Conservation (phyloP, 2,329 filamentous ascomycete species). For the Diaporthe citrichinensis region DNA sequence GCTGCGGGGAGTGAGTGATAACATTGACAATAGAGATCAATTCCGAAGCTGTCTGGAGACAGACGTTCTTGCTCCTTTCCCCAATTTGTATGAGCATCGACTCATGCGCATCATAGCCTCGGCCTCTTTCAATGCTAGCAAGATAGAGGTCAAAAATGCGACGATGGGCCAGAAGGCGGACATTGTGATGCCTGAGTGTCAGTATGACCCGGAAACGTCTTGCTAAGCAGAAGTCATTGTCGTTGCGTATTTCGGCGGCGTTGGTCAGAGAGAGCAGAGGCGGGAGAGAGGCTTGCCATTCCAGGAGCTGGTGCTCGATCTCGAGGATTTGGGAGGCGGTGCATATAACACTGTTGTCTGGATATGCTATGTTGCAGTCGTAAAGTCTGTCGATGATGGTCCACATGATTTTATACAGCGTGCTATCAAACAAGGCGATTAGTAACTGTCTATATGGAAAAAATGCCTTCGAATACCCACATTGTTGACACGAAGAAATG, state of each 20-base stretch:
- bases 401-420: constrained; percentile 52
- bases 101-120: constrained; percentile 35
- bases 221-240: constrained; percentile 41
- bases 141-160: constrained; percentile 48
- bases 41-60: constrained; percentile 45
- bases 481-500: constrained; percentile 53
- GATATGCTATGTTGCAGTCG: constrained; percentile 57
- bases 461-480: constrained; percentile 42
- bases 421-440: constrained; percentile 40
- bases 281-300: constrained; percentile 55
- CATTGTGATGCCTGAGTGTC: constrained; percentile 51
- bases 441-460: not conserved
- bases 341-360: constrained; percentile 25
- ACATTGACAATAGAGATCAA: constrained; percentile 45
- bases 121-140: constrained; percentile 34
- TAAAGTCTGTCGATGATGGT: constrained; percentile 58
- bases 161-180: constrained; percentile 51
- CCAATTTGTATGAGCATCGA: constrained; percentile 44
- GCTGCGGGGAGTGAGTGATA: constrained; percentile 40
- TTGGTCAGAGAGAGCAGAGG: constrained; percentile 46
- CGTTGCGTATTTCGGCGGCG: constrained; percentile 45
- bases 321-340: constrained; percentile 54
- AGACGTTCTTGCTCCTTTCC: constrained; percentile 44
- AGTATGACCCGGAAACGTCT: constrained; percentile 58
- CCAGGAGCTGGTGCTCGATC: constrained; percentile 55